A percentile compares a stretch with the other conserved stretches of the same genome.
Evolutionary conservation across 306 rosid genomes (phyloP).

Genomic region (Castanospermum australe): DNA sequence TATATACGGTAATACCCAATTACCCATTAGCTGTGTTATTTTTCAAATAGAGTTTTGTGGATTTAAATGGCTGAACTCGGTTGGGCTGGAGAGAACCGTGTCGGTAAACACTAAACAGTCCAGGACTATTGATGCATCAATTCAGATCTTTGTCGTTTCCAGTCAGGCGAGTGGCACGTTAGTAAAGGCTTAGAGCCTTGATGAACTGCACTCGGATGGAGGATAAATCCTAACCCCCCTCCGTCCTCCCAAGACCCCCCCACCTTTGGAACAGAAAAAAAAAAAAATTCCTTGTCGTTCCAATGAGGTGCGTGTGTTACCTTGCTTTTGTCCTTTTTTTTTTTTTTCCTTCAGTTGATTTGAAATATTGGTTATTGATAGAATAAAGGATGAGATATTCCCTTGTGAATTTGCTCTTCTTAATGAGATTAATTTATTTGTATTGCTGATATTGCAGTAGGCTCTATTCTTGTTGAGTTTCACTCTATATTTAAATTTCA

Average conservation of each 20-base stretch:
- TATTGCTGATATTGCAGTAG: not conserved
- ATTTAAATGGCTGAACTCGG: not conserved
- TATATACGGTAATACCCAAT: no score
- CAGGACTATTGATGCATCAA: not conserved
- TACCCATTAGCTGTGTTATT: no score
- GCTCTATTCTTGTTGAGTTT: no score
- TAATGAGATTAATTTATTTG: not conserved
- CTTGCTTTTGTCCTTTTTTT: not conserved
- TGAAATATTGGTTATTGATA: not conserved
- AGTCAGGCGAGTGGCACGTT: no score
- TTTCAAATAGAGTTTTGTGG: not conserved
- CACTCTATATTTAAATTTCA: no score
- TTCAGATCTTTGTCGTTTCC: not conserved
- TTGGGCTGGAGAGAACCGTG: not conserved
- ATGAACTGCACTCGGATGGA: no score
- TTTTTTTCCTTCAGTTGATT: not conserved
- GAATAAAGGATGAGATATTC: not conserved
- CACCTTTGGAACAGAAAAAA: no score
- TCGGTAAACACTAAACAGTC: constrained; percentile 2
- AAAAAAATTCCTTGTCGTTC: no score
- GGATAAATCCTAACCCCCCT: no score
- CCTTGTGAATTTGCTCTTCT: not conserved
- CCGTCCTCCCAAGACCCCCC: no score
- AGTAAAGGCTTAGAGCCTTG: no score
- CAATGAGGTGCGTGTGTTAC: not conserved